Percentiles rank a stretch among this genome's conserved stretches.
phyloP scores from a whole-genome alignment of 2,329 filamentous ascomycete species.

The Cordyceps sp. region DNA sequence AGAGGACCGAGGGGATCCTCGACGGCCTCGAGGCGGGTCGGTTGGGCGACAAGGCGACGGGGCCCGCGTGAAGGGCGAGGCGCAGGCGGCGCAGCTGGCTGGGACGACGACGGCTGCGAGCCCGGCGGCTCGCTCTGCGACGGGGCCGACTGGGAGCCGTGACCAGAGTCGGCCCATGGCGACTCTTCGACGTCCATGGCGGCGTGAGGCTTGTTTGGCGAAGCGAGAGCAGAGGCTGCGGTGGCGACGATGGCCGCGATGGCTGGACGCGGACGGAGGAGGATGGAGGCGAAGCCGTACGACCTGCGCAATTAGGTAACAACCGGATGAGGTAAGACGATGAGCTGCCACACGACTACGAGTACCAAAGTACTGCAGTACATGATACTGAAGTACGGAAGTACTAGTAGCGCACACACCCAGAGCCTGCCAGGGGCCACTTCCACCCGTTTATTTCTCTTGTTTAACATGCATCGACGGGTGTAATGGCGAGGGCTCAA shows the following conservation, averaged over 20 bases:
- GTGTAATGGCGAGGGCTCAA: too few relatives aligned
- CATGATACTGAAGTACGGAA: too few relatives aligned
- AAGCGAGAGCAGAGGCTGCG: neutral
- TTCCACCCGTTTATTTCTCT: too few relatives aligned
- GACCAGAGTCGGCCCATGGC: slow-evolving; percentile 33
- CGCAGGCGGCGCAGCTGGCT: slow-evolving; percentile 14
- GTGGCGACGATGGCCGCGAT: neutral
- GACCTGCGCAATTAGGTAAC: too few relatives aligned
- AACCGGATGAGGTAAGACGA: too few relatives aligned
- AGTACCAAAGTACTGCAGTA: too few relatives aligned
- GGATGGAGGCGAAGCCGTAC: too few relatives aligned
- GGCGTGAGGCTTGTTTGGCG: slow-evolving; percentile 1
- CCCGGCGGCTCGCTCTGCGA: slow-evolving; percentile 15
- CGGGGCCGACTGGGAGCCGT: slow-evolving; percentile 11
- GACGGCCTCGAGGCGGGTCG: slow-evolving; percentile 62
- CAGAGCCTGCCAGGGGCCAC: too few relatives aligned
- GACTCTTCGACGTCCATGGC: slow-evolving; percentile 35
- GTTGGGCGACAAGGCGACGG: slow-evolving; percentile 54
- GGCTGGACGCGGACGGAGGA: too few relatives aligned
- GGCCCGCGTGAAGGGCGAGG: slow-evolving; percentile 29
- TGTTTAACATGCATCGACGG: too few relatives aligned
- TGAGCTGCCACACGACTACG: too few relatives aligned
- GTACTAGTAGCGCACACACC: too few relatives aligned
- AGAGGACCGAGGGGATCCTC: slow-evolving; percentile 65
- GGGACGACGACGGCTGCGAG: slow-evolving; percentile 14